Conservation (phyloP, 2,329 filamentous ascomycete genomes). For the Ophiostoma ips region DNA sequence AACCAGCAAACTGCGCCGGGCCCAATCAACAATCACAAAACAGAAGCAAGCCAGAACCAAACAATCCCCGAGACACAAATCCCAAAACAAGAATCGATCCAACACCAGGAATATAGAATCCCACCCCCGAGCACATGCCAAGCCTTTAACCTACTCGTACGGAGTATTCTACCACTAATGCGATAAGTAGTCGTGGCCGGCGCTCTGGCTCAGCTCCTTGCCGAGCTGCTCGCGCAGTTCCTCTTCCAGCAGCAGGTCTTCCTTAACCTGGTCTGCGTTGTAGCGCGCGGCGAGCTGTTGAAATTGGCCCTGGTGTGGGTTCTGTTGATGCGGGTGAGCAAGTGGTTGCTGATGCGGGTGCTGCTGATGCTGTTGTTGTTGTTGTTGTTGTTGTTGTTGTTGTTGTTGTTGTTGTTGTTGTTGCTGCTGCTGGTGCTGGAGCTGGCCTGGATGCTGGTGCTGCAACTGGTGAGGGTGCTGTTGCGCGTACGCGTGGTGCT, state of each 20-base stretch:
- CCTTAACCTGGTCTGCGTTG: background rate
- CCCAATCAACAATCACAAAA: too few relatives aligned
- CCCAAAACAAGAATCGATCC: too few relatives aligned
- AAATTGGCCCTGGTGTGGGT: background rate
- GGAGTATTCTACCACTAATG: too few relatives aligned
- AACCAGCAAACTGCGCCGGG: too few relatives aligned
- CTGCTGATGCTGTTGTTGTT: too few relatives aligned
- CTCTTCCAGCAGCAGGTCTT: conserved; percentile 7
- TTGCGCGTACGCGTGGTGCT: background rate
- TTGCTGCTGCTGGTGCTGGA: background rate
- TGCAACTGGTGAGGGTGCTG: background rate
- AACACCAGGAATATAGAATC: too few relatives aligned
- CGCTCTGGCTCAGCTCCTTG: conserved; percentile 4
- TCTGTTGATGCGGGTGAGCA: background rate
- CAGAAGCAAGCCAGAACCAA: background rate
- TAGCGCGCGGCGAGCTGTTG: background rate
- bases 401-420: background rate
- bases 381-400: too few relatives aligned
- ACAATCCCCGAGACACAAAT: too few relatives aligned
- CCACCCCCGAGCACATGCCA: too few relatives aligned
- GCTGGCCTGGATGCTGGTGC: background rate
- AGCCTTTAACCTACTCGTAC: too few relatives aligned
- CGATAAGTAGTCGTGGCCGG: conserved; percentile 3
- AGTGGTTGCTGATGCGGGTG: too few relatives aligned
- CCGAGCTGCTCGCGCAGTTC: conserved; percentile 7